Evolutionary conservation across 495 filamentous ascomycete genomes (phyloP).

Genomic region (Aspergillus coremiiformis): DNA sequence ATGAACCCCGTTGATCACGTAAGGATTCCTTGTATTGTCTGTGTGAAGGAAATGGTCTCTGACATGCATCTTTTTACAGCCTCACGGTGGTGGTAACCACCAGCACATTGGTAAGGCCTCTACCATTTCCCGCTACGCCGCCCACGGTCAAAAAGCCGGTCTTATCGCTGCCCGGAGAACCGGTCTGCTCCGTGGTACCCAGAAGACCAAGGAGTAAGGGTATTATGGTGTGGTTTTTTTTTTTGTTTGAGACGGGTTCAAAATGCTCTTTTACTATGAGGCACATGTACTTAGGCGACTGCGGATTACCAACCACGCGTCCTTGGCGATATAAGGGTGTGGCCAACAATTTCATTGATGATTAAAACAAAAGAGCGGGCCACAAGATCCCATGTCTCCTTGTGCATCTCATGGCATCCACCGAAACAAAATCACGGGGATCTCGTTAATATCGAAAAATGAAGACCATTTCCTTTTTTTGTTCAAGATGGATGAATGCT

Average conservation of each 20-base stretch:
- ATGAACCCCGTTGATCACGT: constrained; percentile 99
- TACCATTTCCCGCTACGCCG: constrained; percentile 95
- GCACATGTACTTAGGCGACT: constrained; percentile 46
- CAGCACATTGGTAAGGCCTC: constrained; percentile 99
- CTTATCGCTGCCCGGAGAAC: constrained; percentile 98
- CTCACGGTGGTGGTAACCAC: constrained; percentile 99
- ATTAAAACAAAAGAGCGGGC: constrained; percentile 23
- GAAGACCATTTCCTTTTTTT: constrained; percentile 1
- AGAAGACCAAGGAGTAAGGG: constrained; percentile 88
- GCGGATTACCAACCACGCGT: constrained; percentile 39
- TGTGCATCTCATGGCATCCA: constrained; percentile 2
- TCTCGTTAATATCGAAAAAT: constrained; percentile 9
- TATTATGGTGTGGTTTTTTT: constrained; percentile 39
- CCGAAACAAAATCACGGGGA: not conserved
- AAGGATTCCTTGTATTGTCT: constrained; percentile 25
- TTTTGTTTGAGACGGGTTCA: constrained; percentile 43
- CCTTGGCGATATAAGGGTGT: constrained; percentile 44
- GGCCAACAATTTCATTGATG: constrained; percentile 33
- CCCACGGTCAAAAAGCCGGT: constrained; percentile 99
- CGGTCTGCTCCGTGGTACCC: constrained; percentile 97
- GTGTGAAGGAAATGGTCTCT: constrained; percentile 17
- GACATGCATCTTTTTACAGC: constrained; percentile 42
- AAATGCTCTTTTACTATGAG: constrained; percentile 47
- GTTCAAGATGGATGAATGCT: not conserved
- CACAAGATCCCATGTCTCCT: constrained; percentile 9